Conservation (phyloP, 371 early-diverging fungal species). For the Mucor plumbeus region DNA sequence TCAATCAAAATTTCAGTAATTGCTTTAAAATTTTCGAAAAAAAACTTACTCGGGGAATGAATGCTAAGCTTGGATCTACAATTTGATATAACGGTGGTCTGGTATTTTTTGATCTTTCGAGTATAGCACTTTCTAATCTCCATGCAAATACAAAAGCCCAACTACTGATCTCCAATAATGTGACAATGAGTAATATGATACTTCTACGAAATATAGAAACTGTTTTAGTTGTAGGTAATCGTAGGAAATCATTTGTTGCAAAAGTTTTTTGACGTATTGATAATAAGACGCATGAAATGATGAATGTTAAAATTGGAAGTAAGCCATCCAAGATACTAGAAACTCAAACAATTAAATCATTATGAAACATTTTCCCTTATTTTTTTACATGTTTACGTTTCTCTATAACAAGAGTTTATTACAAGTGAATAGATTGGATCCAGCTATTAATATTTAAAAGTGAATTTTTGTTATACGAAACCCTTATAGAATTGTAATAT, state of each 20-base stretch:
- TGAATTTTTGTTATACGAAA: neutral
- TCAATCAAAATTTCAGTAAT: neutral
- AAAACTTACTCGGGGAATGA: conserved; percentile 45
- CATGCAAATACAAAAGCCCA: conserved; percentile 60
- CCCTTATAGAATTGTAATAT: neutral
- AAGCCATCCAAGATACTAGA: conserved; percentile 44
- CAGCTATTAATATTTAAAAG: neutral
- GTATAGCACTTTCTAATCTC: conserved; percentile 51
- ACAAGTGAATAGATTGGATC: conserved; percentile 23
- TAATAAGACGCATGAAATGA: conserved; percentile 34
- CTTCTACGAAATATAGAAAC: conserved; percentile 39
- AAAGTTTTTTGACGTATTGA: conserved; percentile 25
- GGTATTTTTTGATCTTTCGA: conserved; percentile 34
- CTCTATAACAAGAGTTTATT: conserved; percentile 42
- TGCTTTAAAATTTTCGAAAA: neutral
- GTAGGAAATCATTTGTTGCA: conserved; percentile 30
- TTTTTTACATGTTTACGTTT: conserved; percentile 29
- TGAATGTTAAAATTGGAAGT: conserved; percentile 38
- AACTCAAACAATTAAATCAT: conserved; percentile 4
- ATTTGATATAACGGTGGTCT: conserved; percentile 43
- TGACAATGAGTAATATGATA: conserved; percentile 36
- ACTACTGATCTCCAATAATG: conserved; percentile 47
- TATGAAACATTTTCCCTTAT: conserved; percentile 8
- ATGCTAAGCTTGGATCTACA: conserved; percentile 43
- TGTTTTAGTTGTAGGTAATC: conserved; percentile 46